Evolutionary conservation across 2,329 filamentous ascomycete genomes (phyloP).

Genomic region (Penicillium aurantiogriseum): DNA sequence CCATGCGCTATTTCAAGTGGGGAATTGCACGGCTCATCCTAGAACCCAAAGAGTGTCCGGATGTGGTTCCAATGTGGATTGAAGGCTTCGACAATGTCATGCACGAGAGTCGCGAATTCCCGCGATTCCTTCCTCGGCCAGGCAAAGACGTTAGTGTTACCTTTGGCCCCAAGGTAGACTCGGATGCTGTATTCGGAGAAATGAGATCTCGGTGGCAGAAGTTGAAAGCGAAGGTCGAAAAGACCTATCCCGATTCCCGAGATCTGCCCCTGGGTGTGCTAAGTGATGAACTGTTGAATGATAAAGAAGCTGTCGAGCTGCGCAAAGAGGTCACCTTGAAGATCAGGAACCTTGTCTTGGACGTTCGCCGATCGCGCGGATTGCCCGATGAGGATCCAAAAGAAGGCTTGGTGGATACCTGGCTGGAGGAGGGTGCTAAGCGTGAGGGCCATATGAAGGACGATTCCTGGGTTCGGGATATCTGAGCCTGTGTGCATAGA

Average conservation of each 20-base stretch:
- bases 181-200: constrained; percentile 73
- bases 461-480: constrained; percentile 60
- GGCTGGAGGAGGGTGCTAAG: constrained; percentile 58
- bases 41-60: constrained; percentile 81
- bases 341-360: constrained; percentile 76
- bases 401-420: constrained; percentile 76
- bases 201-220: constrained; percentile 71
- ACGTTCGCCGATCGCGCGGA: constrained; percentile 69
- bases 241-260: constrained; percentile 39
- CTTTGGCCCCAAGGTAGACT: constrained; percentile 69
- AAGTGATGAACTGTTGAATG: constrained; percentile 64
- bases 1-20: constrained; percentile 98
- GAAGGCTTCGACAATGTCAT: constrained; percentile 86
- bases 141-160: constrained; percentile 59
- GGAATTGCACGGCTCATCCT: constrained; percentile 87
- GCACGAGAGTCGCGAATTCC: constrained; percentile 77
- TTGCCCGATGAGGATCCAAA: constrained; percentile 78
- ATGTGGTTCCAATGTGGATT: constrained; percentile 91
- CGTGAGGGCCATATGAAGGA: constrained; percentile 60
- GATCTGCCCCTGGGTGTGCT: constrained; percentile 54
- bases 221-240: constrained; percentile 57
- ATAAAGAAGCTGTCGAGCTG: constrained; percentile 71
- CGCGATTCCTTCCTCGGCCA: constrained; percentile 74
- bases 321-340: constrained; percentile 76
- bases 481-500: constrained; percentile 36